phyloP scores from a whole-genome alignment of 768 basidiomycete genomes.

The Boletus speciosus region DNA sequence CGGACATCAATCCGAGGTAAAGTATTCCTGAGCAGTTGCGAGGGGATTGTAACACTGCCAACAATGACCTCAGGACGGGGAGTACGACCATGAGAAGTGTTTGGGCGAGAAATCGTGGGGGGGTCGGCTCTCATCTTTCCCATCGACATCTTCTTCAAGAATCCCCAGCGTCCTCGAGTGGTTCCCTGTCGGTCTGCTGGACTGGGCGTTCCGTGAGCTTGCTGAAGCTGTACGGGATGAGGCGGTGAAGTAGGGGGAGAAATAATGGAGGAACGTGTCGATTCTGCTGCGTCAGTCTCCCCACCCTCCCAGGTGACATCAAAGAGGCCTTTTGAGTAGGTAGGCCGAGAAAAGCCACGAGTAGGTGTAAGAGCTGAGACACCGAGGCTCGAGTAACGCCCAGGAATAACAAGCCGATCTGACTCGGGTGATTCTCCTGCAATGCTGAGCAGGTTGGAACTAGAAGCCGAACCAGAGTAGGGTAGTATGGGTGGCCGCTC shows the following conservation, averaged over 20 bases:
- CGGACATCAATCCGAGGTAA: conserved; percentile 67
- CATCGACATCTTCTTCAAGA: conserved; percentile 99
- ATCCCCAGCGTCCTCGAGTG: conserved; percentile 77
- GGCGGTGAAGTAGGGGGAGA: conserved; percentile 31
- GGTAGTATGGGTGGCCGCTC: conserved; percentile 44
- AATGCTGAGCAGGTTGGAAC: conserved; percentile 57
- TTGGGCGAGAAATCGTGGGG: conserved; percentile 38
- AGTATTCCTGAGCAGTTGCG: conserved; percentile 36
- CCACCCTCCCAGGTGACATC: conserved; percentile 42
- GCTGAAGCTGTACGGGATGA: conserved; percentile 14
- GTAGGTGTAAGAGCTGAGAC: conserved; percentile 37
- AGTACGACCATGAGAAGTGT: conserved; percentile 28
- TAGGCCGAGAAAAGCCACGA: conserved; percentile 34
- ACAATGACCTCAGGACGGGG: conserved; percentile 14
- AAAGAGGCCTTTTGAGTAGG: conserved; percentile 46
- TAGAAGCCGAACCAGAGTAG: conserved; percentile 62
- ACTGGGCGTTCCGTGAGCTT: conserved; percentile 13
- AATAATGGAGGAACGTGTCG: conserved; percentile 22
- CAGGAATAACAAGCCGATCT: conserved; percentile 38
- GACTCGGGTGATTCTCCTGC: conserved; percentile 30
- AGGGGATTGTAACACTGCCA: conserved; percentile 22
- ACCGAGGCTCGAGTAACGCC: conserved; percentile 70
- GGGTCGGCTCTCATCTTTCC: conserved; percentile 78
- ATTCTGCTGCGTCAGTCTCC: conserved; percentile 11
- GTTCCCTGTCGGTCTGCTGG: conserved; percentile 24